phyloP scores from a whole-genome alignment of 2,329 filamentous ascomycete species.

The Colletotrichum cuscutae region DNA sequence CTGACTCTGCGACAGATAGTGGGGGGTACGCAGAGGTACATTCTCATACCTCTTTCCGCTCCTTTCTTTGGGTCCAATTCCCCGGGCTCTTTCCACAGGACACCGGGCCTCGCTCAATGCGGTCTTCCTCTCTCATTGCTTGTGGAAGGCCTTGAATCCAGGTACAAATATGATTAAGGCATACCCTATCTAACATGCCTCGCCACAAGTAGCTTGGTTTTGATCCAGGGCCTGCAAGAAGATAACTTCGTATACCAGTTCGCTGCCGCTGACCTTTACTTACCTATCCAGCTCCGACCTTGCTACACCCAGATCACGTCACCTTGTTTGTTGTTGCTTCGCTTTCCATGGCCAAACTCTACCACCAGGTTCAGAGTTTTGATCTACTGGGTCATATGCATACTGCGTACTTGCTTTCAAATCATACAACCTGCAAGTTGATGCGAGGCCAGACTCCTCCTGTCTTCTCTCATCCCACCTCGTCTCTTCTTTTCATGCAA shows the following conservation, averaged over 20 bases:
- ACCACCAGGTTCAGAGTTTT: background rate
- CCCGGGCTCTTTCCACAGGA: background rate
- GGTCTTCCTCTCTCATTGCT: background rate
- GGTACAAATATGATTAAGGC: background rate
- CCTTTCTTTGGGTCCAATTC: background rate
- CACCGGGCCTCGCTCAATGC: background rate
- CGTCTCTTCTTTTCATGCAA: constrained; percentile 30
- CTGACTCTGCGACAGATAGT: constrained; percentile 22
- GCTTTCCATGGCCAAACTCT: background rate
- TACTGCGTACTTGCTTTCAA: background rate
- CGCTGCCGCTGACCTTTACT: background rate
- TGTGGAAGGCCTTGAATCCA: background rate
- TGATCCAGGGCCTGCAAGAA: background rate
- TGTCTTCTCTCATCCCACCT: constrained; percentile 17
- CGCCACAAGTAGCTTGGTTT: background rate
- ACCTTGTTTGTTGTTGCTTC: background rate
- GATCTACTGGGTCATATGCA: too few species aligned
- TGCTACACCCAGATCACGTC: background rate
- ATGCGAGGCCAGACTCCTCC: background rate
- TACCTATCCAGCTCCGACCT: background rate
- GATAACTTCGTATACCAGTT: background rate
- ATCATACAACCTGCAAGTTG: background rate
- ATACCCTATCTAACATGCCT: background rate
- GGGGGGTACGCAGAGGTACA: constrained; percentile 6
- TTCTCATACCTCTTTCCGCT: background rate